phyloP scores from a whole-genome alignment of 768 basidiomycete genomes.

The Lactifluus echinatus region DNA sequence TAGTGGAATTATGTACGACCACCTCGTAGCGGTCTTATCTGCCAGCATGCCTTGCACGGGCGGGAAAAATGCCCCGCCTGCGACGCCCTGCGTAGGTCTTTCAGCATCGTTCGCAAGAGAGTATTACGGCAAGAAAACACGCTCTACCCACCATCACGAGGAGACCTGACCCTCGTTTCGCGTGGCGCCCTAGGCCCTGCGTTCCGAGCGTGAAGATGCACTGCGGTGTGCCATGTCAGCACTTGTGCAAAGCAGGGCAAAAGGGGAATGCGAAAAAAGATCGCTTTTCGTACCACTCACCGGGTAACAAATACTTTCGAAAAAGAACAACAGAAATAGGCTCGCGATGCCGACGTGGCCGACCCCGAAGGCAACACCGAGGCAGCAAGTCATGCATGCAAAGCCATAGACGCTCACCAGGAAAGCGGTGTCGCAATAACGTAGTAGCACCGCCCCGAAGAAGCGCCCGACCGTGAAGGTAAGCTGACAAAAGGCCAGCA shows the following conservation, averaged over 20 bases:
- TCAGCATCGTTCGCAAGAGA: not conserved
- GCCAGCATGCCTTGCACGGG: conserved; percentile 51
- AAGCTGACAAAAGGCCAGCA: conserved; percentile 67
- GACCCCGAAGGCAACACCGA: conserved; percentile 41
- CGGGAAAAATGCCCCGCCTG: conserved; percentile 64
- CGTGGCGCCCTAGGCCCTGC: conserved; percentile 52
- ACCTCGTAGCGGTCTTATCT: conserved; percentile 38
- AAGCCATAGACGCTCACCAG: conserved; percentile 47
- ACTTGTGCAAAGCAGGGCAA: not conserved
- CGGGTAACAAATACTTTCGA: conserved; percentile 69
- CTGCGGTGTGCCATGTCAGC: conserved; percentile 20
- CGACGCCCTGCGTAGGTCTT: conserved; percentile 37
- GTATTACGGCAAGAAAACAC: not conserved
- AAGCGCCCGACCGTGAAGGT: conserved; percentile 61
- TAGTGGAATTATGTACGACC: conserved; percentile 53
- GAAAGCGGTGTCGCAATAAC: conserved; percentile 57
- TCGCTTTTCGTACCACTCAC: conserved; percentile 27
- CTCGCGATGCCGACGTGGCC: conserved; percentile 51
- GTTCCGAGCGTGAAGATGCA: conserved; percentile 60
- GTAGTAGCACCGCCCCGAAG: conserved; percentile 50
- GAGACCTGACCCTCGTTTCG: conserved; percentile 52
- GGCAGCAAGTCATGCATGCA: conserved; percentile 42
- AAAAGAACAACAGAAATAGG: conserved; percentile 61
- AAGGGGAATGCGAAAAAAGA: too few species aligned
- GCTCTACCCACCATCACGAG: conserved; percentile 45